Base-by-base conservation (phyloP, 179 eudicot species). In the Pouteria campechiana region DNA sequence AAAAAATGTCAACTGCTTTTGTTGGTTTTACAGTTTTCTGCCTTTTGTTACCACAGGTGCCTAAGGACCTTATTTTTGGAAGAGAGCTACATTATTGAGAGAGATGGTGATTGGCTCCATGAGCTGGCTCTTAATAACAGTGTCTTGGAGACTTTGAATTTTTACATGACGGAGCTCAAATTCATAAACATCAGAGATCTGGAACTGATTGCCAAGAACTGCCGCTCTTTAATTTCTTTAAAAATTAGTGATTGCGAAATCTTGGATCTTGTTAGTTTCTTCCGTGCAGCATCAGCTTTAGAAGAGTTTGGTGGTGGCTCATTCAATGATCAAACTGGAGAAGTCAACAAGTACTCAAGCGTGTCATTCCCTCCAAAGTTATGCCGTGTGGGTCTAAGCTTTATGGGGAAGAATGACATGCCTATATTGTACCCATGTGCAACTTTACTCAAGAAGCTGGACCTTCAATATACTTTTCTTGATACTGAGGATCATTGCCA, bases 271-370 rank as follows among this genome's bases (percentile, higher is more conserved):
- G 53, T 54, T 29, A 79, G 58, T 17, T 82, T 82, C 54, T 76
- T 70, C 28, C 56, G 61, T 10, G 48, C 70, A 29, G 74, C 93
- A 30, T 29, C 51, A 34, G 28, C 67, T 25, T 44, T 82, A 43
- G 76, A 73, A 61, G 93, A 82, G 63, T 82, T 79, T 53, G 60
- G 66, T 52, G 93, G 93, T 36, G 83, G 83, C 44, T 76, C 79
- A 42, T 67, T 66, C 38, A 55, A 50, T 37, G 79, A 72, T 37
- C 75, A 61, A 42, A 64, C 64, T 19, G 75, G 70, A 32, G n/a
- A n/a, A n/a, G n/a, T n/a, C n/a, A n/a, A n/a, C n/a, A 38, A 46
- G 32, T 76, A 76, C 50, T 21, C 66, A 43, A 37, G 51, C 34
- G 40, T 83, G 3, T 8, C 51, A 53, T 72, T 83, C 48, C 94